Conservation (phyloP, 306 rosid species). For the Quercus mongolica region DNA sequence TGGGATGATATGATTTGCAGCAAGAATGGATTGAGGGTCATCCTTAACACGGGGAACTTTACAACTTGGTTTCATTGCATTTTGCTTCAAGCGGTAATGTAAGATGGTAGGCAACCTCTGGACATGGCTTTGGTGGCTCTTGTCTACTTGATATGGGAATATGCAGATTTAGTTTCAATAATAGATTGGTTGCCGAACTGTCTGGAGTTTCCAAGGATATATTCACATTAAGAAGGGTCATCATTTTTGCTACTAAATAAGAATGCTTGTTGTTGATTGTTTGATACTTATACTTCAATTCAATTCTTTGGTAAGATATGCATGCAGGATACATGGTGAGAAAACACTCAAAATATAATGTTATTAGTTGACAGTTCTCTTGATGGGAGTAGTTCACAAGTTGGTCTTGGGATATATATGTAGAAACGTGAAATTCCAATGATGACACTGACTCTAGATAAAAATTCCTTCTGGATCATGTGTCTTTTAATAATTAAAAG, state of each 20-base stretch:
- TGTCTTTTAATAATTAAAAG: background rate
- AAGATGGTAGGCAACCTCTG: constrained; percentile 17
- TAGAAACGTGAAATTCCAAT: background rate
- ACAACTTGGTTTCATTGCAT: constrained; percentile 15
- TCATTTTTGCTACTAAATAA: background rate
- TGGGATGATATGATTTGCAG: constrained; percentile 15
- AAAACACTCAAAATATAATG: background rate
- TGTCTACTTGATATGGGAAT: background rate
- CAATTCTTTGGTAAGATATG: background rate
- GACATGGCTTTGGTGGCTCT: constrained; percentile 5
- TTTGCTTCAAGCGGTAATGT: constrained; percentile 7
- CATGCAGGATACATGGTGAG: background rate
- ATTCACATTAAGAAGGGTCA: constrained; percentile 6
- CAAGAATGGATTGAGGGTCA: constrained; percentile 7
- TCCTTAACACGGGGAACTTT: constrained; percentile 17
- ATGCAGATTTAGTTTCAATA: constrained; percentile 4
- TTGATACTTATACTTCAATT: background rate
- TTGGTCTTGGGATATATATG: background rate
- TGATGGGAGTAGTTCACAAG: background rate
- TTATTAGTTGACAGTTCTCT: background rate
- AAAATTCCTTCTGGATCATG: background rate
- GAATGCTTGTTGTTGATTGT: background rate
- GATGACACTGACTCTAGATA: background rate
- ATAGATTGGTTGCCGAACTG: constrained; percentile 2
- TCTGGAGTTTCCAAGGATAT: constrained; percentile 6